A percentile compares a stretch with the other conserved stretches of the same genome.
These are phyloP conservation scores for Bacterosira constricta DNA, from an alignment of 108 stramenopile genomes.

Conservation along the genomic window DNA sequence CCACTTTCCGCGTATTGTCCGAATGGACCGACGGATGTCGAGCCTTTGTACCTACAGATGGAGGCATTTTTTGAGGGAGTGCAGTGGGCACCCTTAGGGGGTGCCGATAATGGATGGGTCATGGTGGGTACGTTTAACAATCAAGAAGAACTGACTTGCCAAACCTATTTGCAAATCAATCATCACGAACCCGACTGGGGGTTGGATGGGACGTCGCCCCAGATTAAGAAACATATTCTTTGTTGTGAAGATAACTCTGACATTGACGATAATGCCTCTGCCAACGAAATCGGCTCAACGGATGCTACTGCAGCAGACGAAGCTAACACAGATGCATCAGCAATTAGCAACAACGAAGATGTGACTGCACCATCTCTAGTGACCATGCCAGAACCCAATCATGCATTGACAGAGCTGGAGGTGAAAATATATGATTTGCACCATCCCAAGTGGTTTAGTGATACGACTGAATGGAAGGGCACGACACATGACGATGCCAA, in stretches of 20 bases:
- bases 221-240: slow-evolving; percentile 37
- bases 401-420: slow-evolving; percentile 32
- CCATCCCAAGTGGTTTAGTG: slow-evolving; percentile 33
- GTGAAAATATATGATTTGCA: slow-evolving; percentile 9
- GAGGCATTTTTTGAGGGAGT: slow-evolving; percentile 41
- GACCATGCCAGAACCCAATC: neutral
- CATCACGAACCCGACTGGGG: slow-evolving; percentile 38
- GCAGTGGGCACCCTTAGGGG: slow-evolving; percentile 43
- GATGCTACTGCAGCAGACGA: too few relatives aligned
- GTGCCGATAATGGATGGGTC: slow-evolving; percentile 34
- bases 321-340: neutral
- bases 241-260: slow-evolving; percentile 26
- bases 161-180: slow-evolving; percentile 26
- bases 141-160: slow-evolving; percentile 37
- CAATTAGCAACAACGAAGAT: neutral
- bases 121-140: slow-evolving; percentile 51
- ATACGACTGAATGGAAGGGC: slow-evolving; percentile 21
- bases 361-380: neutral
- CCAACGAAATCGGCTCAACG: too few relatives aligned
- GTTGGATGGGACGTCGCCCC: slow-evolving; percentile 34
- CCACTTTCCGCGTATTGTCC: slow-evolving; percentile 9
- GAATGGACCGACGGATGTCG: slow-evolving; percentile 1
- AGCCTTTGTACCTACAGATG: slow-evolving; percentile 19
- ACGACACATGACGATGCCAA: slow-evolving; percentile 18
- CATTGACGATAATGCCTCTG: too few relatives aligned